These are phyloP conservation scores for Aegle marmelos DNA, from an alignment of 345 rosid genomes.

Conservation along the genomic window DNA sequence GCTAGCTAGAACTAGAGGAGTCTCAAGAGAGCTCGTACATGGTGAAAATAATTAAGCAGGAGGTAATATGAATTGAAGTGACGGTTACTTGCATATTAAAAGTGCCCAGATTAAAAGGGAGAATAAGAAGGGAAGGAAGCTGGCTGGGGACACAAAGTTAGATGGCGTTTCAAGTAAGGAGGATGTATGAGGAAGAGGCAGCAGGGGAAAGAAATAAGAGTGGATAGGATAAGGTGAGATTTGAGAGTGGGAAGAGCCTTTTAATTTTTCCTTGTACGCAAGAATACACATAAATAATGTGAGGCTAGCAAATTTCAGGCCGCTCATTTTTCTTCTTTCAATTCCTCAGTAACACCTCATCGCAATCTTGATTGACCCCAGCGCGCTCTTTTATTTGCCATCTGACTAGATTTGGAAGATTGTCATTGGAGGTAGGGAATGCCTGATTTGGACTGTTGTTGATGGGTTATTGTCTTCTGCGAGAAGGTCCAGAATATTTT, in stretches of 20 bases:
- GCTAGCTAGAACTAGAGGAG: background rate
- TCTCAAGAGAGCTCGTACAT: background rate
- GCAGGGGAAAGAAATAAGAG: background rate
- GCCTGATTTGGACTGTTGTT: background rate
- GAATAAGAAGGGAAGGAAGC: background rate
- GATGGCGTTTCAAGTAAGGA: constrained; percentile 21
- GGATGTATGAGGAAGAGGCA: constrained; percentile 6
- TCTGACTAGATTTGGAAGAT: background rate
- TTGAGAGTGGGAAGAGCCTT: constrained; percentile 24
- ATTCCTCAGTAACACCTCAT: constrained; percentile 4
- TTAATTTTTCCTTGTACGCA: constrained; percentile 26
- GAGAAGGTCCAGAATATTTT: background rate
- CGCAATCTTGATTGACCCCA: background rate
- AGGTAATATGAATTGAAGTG: background rate
- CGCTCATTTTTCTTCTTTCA: constrained; percentile 49
- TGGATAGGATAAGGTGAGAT: constrained; percentile 76
- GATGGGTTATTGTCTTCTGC: background rate
- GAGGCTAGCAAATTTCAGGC: constrained; percentile 52
- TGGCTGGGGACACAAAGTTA: background rate
- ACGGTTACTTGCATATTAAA: background rate
- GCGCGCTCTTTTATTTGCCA: background rate
- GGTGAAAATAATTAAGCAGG: too few relatives aligned
- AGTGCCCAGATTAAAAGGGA: background rate
- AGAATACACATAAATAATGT: constrained; percentile 16
- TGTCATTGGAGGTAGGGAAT: background rate